Conservation (phyloP, 192 early-diverging fungal genomes). For the Coemansia sp. region DNA sequence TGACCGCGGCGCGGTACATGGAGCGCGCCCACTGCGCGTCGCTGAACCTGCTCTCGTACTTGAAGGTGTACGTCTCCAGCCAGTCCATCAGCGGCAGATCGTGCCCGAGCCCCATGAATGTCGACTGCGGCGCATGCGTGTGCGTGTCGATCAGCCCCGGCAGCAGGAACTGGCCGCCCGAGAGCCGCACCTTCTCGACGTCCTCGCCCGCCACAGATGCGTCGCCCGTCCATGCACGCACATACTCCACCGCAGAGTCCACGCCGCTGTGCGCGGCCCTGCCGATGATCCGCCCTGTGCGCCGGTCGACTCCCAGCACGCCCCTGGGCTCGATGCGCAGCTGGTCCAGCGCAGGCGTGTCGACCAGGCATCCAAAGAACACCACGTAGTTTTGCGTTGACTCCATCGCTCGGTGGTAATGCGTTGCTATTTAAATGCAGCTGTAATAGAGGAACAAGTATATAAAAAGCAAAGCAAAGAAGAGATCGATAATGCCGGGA, state of each 20-base stretch:
- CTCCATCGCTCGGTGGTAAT: not conserved
- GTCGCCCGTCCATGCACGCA: conserved; percentile 32
- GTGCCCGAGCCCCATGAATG: conserved; percentile 86
- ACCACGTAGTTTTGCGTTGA: conserved; percentile 27
- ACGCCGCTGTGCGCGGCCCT: conserved; percentile 30
- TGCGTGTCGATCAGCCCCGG: conserved; percentile 96
- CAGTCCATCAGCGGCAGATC: conserved; percentile 89
- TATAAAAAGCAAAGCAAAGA: too few species aligned
- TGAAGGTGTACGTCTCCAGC: conserved; percentile 92
- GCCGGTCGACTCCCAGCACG: conserved; percentile 66
- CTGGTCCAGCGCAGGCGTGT: conserved; percentile 63
- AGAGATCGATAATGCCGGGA: too few species aligned
- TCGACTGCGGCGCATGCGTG: conserved; percentile 91
- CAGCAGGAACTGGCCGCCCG: conserved; percentile 71
- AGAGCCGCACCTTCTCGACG: conserved; percentile 36
- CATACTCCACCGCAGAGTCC: conserved; percentile 12
- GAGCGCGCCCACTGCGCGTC: conserved; percentile 66
- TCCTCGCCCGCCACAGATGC: not conserved
- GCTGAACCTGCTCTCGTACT: conserved; percentile 75
- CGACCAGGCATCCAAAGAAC: conserved; percentile 68
- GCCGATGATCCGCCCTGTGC: conserved; percentile 68
- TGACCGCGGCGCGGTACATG: conserved; percentile 71
- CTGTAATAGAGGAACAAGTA: not conserved
- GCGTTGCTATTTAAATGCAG: not conserved
- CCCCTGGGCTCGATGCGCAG: conserved; percentile 70